These are phyloP conservation scores for Allium cepa DNA, from an alignment of 106 monocot species.

Conservation along the genomic window DNA sequence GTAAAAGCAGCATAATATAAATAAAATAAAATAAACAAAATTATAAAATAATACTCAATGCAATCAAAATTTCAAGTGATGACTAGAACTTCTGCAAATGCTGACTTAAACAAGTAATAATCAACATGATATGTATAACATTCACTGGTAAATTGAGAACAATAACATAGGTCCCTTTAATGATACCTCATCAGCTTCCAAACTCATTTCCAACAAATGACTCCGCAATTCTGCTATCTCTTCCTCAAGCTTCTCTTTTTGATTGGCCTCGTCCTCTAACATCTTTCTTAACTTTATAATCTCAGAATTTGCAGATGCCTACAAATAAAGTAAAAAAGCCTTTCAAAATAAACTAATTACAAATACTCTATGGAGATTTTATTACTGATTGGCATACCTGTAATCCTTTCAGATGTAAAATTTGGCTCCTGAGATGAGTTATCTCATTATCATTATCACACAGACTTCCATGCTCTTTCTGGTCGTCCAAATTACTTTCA, in stretches of 20 bases:
- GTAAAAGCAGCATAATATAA: slow-evolving; percentile 7
- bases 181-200: slow-evolving; percentile 94
- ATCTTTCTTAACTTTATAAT: slow-evolving; percentile 58
- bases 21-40: neutral
- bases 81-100: neutral
- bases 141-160: neutral
- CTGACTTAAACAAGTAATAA: neutral
- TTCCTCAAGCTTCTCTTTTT: slow-evolving; percentile 93
- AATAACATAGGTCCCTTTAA: neutral
- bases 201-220: slow-evolving; percentile 78
- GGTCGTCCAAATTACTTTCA: slow-evolving; percentile 32
- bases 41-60: neutral
- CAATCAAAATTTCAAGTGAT: neutral
- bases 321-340: neutral
- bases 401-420: slow-evolving; percentile 62
- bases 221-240: slow-evolving; percentile 69
- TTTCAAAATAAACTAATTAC: slow-evolving; percentile 1
- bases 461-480: slow-evolving; percentile 51
- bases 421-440: slow-evolving; percentile 47
- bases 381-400: slow-evolving; percentile 35
- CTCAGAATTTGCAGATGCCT: slow-evolving; percentile 75
- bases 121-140: too few species aligned
- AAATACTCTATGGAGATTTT: neutral
- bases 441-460: slow-evolving; percentile 66
- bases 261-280: slow-evolving; percentile 75